Evolutionary conservation across 1,139 yeast species (phyloP), one percentile per base, ranked within the genome.

Genomic region (Kodamaea arcana): DNA sequence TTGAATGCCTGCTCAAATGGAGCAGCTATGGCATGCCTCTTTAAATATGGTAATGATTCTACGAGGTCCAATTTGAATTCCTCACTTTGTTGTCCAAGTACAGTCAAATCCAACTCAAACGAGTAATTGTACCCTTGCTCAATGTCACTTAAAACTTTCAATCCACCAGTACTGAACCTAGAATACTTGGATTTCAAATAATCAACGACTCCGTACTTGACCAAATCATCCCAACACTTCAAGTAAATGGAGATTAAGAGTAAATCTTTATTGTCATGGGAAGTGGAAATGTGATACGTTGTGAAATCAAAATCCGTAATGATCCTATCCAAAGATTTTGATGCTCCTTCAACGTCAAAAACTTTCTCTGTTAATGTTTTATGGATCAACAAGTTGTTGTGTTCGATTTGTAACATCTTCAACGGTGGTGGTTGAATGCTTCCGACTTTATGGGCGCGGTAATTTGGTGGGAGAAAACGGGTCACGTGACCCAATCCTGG

Each of bases 291-390:
- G 60, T 90, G 97, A 62, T 84, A 88, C 21, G 94, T 85, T 39
- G 96, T 94, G 64, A 88, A 88, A 60, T 92, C 98, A 53, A 92
- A 92, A 65, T 92, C 99, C 24, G 95, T 82, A 44, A 92, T 78
- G 45, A 92, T 78, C 58, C 97, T 78, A 61, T 92, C 97, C 49
- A 92, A 72, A n/a, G 83, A 70, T 42, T 78, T 68, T 30, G 52
- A 41, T 13, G 52, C 36, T 12, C 59, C 75, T 10, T 50, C 45
- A 6, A 47, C 56, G 2, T 63, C 56, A 33, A 56, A 54, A 31
- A 68, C 50, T 37, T 64, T 52, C 36, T 68, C 74, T 12, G 58
- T 61, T 36, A 69, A 53, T 1, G 75, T 69, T 37, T 64, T 63
- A 38, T 67, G 60, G 43, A 69, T 63, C 46, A 69, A 58, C 32